Evolutionary conservation across 140 eudicot genomes (phyloP), one percentile per base, ranked within the genome.

Genomic region (Anethum foeniculum): DNA sequence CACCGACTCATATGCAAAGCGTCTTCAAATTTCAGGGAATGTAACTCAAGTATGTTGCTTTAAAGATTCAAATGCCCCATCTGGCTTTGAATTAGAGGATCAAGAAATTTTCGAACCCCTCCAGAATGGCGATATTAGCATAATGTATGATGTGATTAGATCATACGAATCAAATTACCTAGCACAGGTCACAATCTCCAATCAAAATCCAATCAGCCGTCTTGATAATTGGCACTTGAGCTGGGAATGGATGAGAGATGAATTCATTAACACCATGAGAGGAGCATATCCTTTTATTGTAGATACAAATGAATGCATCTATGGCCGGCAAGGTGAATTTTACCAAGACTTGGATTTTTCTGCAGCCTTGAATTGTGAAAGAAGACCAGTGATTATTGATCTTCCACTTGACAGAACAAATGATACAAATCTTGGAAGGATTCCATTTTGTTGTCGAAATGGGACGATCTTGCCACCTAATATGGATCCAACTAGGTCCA

Each of bases 191-290:
- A 92, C 92, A 0, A 81, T 94, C 82, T 79, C 89, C 5, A 94
- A 90, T 67, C 89, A 90, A 80, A 88, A 89, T 79, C 90, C 93
- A 21, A 83, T 90, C 4, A 75, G 88, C 77, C 93, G 97, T 7
- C 90, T 94, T 21, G 92, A 94, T 43, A 73, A 88, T 34, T 94
- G 99, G 99, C 81, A 81, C 47, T 71, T 92, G 46, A 92, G 92
- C 71, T 94, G 93, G 93, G 99, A 92, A 21, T 94, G 99, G 97
- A 89, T 85, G 93, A 82, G 89, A 48, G 91, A 86, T 28, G 97
- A 94, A 43, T 94, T 94, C 80, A 92, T 94, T 41, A 71, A 89
- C 81, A 74, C 90, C 6, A 92, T 92, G 95, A 84, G 87, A 68
- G 99, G 99, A 7, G 99, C 99, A 1, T 86, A 90, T 74, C 91